Base-by-base conservation (phyloP, 2,329 filamentous ascomycete species). In the Setomelanomma holmii region DNA sequence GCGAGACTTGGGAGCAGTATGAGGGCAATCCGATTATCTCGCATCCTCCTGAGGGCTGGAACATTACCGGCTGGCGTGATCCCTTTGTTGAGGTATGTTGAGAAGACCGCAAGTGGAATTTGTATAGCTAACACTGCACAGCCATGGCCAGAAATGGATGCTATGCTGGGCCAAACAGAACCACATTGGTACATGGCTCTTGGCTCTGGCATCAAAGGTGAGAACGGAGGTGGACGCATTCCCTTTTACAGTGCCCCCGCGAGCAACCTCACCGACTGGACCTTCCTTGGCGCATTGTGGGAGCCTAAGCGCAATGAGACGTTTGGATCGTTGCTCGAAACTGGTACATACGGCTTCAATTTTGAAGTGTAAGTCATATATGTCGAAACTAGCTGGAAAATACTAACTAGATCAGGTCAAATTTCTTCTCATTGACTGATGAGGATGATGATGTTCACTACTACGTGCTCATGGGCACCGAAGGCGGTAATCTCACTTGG, bases 131-230 rank as follows among this genome's bases (percentile, higher is more conserved):
- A 30, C 27, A 30, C 27, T 30, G 5, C 14, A 30, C 5, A 30
- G 54, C 69, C 69, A 4, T 75, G 71, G 63, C 76, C 77, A 6
- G 75, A 75, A 53, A 74, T 80, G 58, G 78, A 80, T 46, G 65
- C 64, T 3, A 53, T 80, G 6, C 71, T 80, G 4, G 75, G 72
- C 4, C 63, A 76, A 14, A 52, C 61, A 8, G 75, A 78, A 53
- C 76, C 77, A 4, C 77, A 79, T 50, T 80, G 76, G 66, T 80
- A 76, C 52, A 73, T 76, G 22, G 77, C 79, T 11, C 72, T 79
- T 35, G 78, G 78, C 2, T 78, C 76, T 24, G 78, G 78, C 12
- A 79, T 80, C 68, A 79, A 79, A 55, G 77, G 71, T 21, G 74
- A 79, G 21, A 75, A 73, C 2, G 76, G 78, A 10, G 78, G 78